Evolutionary conservation across 768 basidiomycete genomes (phyloP).

Genomic region (Suillus clintonianus): DNA sequence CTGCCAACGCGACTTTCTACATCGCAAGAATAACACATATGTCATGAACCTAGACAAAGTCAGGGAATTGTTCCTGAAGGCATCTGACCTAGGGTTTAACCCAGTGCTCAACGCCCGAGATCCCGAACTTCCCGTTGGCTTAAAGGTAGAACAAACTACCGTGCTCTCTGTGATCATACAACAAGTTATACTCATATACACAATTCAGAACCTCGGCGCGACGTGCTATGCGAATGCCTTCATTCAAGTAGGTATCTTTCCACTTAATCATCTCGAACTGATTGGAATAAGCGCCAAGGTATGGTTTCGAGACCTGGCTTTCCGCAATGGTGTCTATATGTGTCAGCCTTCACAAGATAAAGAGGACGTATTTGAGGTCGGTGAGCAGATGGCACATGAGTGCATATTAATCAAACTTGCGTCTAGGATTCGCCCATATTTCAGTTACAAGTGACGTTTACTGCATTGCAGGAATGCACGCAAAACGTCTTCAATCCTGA

Average conservation of each 20-base stretch:
- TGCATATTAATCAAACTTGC: not conserved
- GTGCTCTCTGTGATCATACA: not conserved
- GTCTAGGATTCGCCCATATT: conserved; percentile 75
- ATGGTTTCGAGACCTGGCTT: conserved; percentile 86
- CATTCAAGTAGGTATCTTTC: conserved; percentile 61
- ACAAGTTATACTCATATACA: conserved; percentile 7
- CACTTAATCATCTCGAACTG: not conserved
- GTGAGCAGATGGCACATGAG: conserved; percentile 9
- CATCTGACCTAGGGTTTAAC: conserved; percentile 52
- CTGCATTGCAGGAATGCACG: conserved; percentile 77
- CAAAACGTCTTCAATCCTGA: conserved; percentile 78
- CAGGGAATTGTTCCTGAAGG: conserved; percentile 51
- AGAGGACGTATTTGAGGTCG: conserved; percentile 45
- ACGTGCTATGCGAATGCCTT: conserved; percentile 98
- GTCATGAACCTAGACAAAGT: conserved; percentile 45
- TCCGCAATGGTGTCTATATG: conserved; percentile 80
- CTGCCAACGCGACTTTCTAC: conserved; percentile 13
- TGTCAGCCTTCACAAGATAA: conserved; percentile 61
- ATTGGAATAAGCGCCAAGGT: conserved; percentile 50
- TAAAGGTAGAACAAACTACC: conserved; percentile 52
- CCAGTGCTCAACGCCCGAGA: conserved; percentile 54
- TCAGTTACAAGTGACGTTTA: conserved; percentile 78
- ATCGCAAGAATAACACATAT: conserved; percentile 8
- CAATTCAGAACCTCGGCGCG: conserved; percentile 83
- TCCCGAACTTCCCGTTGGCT: conserved; percentile 65